Conservation (phyloP, 1,139 yeast species). For the Hyphopichia wangnamkhiaoensis region DNA sequence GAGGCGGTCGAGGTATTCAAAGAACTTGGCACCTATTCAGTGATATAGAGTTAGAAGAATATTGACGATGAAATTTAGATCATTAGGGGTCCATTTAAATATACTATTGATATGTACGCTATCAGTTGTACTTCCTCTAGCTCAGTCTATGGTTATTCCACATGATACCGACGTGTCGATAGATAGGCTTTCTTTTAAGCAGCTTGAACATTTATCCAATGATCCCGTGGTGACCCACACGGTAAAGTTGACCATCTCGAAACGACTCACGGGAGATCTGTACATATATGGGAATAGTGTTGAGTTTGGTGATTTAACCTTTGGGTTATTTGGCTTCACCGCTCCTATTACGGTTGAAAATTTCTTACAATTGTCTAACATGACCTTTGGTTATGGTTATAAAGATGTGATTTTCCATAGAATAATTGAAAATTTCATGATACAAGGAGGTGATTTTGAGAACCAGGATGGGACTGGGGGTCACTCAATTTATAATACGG, state of each 20-base stretch:
- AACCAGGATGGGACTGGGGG: conserved; percentile 31
- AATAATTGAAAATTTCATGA: conserved; percentile 37
- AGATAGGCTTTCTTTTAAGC: conserved; percentile 7
- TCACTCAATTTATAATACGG: conserved; percentile 29
- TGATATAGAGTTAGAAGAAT: no score
- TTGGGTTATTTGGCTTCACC: conserved; percentile 29
- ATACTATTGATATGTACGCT: not conserved
- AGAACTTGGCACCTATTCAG: no score
- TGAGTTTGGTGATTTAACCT: conserved; percentile 19
- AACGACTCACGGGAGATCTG: conserved; percentile 12
- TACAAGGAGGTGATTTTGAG: conserved; percentile 43
- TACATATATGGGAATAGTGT: conserved; percentile 9
- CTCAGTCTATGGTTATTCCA: not conserved
- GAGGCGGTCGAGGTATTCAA: no score
- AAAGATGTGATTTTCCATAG: conserved; percentile 34
- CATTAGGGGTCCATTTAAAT: not conserved
- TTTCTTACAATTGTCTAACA: conserved; percentile 34
- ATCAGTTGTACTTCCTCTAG: not conserved
- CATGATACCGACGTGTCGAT: conserved; percentile 2
- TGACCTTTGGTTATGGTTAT: conserved; percentile 39
- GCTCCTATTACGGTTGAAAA: conserved; percentile 43
- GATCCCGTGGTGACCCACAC: conserved; percentile 33
- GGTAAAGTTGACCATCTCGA: conserved; percentile 22
- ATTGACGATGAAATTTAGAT: no score
- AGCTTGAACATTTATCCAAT: conserved; percentile 13